A percentile compares a stretch with the other conserved stretches of the same genome.
phyloP scores from a whole-genome alignment of 75 land plant species.

The Cunninghamia lanceolata region DNA sequence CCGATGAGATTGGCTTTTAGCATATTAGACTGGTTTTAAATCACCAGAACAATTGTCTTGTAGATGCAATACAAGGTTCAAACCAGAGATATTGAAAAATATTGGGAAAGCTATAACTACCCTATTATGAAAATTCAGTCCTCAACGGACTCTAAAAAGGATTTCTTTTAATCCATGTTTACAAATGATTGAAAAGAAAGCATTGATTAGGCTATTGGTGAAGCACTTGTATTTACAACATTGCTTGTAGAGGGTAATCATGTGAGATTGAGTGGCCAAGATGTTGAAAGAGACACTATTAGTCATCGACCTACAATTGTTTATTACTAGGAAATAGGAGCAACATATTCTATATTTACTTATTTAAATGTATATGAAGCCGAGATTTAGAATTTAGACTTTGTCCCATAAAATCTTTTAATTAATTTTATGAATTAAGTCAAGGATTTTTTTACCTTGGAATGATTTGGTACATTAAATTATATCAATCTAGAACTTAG shows the following conservation, averaged over 20 bases:
- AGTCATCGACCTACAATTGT: conserved; percentile 91
- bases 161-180: conserved; percentile 76
- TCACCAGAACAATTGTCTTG: conserved; percentile 95
- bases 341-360: too few species aligned
- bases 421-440: too few species aligned
- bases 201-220: conserved; percentile 92
- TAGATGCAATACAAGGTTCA: conserved; percentile 93
- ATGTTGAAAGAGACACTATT: conserved; percentile 96
- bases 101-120: conserved; percentile 92
- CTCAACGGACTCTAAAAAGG: conserved; percentile 79
- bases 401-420: too few species aligned
- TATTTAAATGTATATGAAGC: too few species aligned
- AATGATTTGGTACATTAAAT: too few species aligned
- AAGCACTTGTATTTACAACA: conserved; percentile 96
- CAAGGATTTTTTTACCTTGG: too few species aligned
- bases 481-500: too few species aligned
- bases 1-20: conserved; percentile 89
- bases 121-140: conserved; percentile 70
- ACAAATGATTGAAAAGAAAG: conserved; percentile 89
- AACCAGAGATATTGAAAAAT: conserved; percentile 82
- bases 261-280: too few species aligned
- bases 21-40: conserved; percentile 95
- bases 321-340: conserved; percentile 89
- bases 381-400: too few species aligned
- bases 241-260: conserved; percentile 88